phyloP scores from a whole-genome alignment of 2,329 filamentous ascomycete genomes.

The Alternaria panax region DNA sequence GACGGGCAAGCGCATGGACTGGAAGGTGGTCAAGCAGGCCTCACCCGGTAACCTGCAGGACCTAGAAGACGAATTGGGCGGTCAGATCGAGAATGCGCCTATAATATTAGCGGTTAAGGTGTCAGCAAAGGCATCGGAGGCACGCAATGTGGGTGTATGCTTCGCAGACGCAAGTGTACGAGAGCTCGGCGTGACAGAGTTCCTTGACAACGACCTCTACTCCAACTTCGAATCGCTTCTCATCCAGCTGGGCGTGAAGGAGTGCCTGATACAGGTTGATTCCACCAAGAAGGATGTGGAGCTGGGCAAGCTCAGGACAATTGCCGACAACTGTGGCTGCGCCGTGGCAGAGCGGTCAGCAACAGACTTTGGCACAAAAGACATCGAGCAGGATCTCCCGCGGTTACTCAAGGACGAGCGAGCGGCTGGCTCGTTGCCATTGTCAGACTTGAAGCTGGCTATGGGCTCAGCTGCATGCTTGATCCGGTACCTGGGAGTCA shows the following conservation, averaged over 20 bases:
- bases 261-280: conserved; percentile 87
- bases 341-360: conserved; percentile 81
- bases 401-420: conserved; percentile 87
- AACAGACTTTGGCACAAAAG: conserved; percentile 82
- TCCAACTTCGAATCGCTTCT: conserved; percentile 97
- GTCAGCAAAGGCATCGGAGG: conserved; percentile 83
- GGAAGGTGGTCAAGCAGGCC: conserved; percentile 88
- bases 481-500: conserved; percentile 90
- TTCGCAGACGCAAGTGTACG: conserved; percentile 97
- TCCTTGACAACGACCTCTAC: conserved; percentile 97
- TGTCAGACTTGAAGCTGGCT: conserved; percentile 91
- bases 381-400: conserved; percentile 94
- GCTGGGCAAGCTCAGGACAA: conserved; percentile 82
- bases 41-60: conserved; percentile 97
- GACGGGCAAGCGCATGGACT: conserved; percentile 76
- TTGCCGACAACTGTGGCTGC: conserved; percentile 91
- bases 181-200: conserved; percentile 95
- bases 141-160: conserved; percentile 88
- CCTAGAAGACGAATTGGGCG: conserved; percentile 91
- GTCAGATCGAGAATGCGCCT: conserved; percentile 85
- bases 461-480: conserved; percentile 94
- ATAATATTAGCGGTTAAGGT: conserved; percentile 97
- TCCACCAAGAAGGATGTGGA: conserved; percentile 84
- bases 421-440: conserved; percentile 77
- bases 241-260: conserved; percentile 94